Conservation (phyloP, 495 filamentous ascomycete genomes). For the Oleoguttula mirabilis region DNA sequence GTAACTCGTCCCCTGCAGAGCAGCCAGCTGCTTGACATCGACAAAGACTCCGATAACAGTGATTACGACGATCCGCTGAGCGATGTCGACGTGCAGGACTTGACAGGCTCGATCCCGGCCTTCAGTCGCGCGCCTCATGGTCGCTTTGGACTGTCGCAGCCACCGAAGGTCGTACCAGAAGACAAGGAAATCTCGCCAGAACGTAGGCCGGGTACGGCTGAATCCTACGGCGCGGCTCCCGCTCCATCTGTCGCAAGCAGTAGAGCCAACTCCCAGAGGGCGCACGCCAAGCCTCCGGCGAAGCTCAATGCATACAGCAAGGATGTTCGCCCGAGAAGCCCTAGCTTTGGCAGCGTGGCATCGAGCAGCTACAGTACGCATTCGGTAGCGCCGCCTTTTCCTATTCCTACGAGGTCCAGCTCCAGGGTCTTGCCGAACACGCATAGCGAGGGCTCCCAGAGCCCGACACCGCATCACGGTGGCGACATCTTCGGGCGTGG, state of each 20-base stretch:
- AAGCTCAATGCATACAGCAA: conserved; percentile 59
- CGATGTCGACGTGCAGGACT: conserved; percentile 22
- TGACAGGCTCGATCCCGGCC: conserved; percentile 14
- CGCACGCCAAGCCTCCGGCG: conserved; percentile 42
- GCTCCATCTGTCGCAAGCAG: conserved; percentile 18
- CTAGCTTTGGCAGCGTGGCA: conserved; percentile 53
- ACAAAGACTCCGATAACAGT: conserved; percentile 13
- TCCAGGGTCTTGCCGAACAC: conserved; percentile 61
- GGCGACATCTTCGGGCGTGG: conserved; percentile 11
- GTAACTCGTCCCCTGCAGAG: conserved; percentile 9
- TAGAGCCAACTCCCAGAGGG: conserved; percentile 5
- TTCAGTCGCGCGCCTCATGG: conserved; percentile 17
- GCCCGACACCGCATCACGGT: conserved; percentile 48
- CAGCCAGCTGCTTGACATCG: conserved; percentile 11
- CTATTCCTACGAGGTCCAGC: conserved; percentile 79
- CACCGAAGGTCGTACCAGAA: conserved; percentile 33
- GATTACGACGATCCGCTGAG: conserved; percentile 16
- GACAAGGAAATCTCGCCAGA: conserved; percentile 29
- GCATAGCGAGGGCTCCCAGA: conserved; percentile 64
- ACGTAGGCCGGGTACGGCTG: conserved; percentile 15
- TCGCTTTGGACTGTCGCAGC: conserved; percentile 26
- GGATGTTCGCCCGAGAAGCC: conserved; percentile 57
- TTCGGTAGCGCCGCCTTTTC: conserved; percentile 44
- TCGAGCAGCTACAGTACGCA: conserved; percentile 21
- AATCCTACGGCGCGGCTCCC: conserved; percentile 15